Percentiles rank a stretch among this genome's conserved stretches.
phyloP scores from a whole-genome alignment of 2,329 filamentous ascomycete genomes.

The Fusarium sp. region DNA sequence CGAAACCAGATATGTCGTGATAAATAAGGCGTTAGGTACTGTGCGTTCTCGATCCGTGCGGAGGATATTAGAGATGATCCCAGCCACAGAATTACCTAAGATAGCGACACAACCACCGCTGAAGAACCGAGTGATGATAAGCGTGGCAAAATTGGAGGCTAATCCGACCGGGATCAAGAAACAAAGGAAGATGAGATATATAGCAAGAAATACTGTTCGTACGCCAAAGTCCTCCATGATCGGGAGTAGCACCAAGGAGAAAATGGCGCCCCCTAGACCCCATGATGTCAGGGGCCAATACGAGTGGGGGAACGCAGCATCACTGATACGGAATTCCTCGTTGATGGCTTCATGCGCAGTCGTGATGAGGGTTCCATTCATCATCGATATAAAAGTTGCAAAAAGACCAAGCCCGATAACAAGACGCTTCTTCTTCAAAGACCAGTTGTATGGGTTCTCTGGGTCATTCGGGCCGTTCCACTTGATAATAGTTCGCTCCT shows the following conservation, averaged over 20 bases:
- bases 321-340: slow-evolving; percentile 22
- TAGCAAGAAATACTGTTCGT: slow-evolving; percentile 21
- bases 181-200: slow-evolving; percentile 17
- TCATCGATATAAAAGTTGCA: slow-evolving; percentile 30
- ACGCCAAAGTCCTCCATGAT: slow-evolving; percentile 40
- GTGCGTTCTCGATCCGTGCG: slow-evolving; percentile 18
- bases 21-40: slow-evolving; percentile 19
- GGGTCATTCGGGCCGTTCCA: slow-evolving; percentile 23
- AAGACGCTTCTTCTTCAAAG: slow-evolving; percentile 28
- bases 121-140: slow-evolving; percentile 31
- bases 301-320: slow-evolving; percentile 24
- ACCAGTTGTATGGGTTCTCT: slow-evolving; percentile 32
- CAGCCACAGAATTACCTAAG: slow-evolving; percentile 1
- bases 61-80: slow-evolving; percentile 29
- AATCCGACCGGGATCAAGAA: slow-evolving; percentile 25
- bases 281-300: slow-evolving; percentile 37
- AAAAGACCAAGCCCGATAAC: slow-evolving; percentile 22
- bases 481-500: slow-evolving; percentile 1
- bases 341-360: slow-evolving; percentile 26
- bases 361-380: slow-evolving; percentile 38
- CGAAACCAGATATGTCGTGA: slow-evolving; percentile 26
- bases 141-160: slow-evolving; percentile 25
- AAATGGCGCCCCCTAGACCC: slow-evolving; percentile 20
- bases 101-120: slow-evolving; percentile 32
- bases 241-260: slow-evolving; percentile 22